Conservation (phyloP, 371 early-diverging fungal genomes). For the Mucor irregularis region DNA sequence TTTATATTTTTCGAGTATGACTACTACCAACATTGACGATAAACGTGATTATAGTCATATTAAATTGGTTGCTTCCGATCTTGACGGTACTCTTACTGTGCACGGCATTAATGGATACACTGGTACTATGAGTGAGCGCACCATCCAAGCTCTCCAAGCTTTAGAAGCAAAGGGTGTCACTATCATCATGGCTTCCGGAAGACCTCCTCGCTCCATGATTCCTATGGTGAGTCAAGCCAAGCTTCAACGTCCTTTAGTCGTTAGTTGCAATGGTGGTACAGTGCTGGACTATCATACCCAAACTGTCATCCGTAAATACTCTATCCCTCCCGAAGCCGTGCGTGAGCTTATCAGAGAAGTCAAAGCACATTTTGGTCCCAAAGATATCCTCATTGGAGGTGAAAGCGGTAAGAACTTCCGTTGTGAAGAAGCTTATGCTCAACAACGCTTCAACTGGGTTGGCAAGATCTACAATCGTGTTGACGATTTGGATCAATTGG, state of each 20-base stretch:
- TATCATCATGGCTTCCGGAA: slow-evolving; percentile 42
- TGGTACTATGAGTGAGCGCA: slow-evolving; percentile 29
- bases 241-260: slow-evolving; percentile 24
- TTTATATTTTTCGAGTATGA: no score
- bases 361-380: slow-evolving; percentile 24
- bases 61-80: slow-evolving; percentile 46
- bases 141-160: slow-evolving; percentile 28
- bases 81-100: slow-evolving; percentile 41
- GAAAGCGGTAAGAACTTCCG: slow-evolving; percentile 35
- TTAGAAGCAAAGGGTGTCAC: slow-evolving; percentile 31
- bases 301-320: slow-evolving; percentile 32
- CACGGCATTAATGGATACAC: neutral
- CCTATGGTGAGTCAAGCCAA: slow-evolving; percentile 31
- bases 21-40: no score
- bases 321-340: slow-evolving; percentile 29
- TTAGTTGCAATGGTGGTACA: slow-evolving; percentile 44
- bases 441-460: slow-evolving; percentile 27
- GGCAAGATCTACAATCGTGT: slow-evolving; percentile 20
- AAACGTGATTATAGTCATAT: no score
- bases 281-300: slow-evolving; percentile 33
- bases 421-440: slow-evolving; percentile 36
- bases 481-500: slow-evolving; percentile 22
- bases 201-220: slow-evolving; percentile 39
- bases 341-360: slow-evolving; percentile 23
- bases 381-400: slow-evolving; percentile 32